Evolutionary conservation across 164 flowering plant species (phyloP), one percentile per base, ranked within the genome.

Genomic region (Piper longum): DNA sequence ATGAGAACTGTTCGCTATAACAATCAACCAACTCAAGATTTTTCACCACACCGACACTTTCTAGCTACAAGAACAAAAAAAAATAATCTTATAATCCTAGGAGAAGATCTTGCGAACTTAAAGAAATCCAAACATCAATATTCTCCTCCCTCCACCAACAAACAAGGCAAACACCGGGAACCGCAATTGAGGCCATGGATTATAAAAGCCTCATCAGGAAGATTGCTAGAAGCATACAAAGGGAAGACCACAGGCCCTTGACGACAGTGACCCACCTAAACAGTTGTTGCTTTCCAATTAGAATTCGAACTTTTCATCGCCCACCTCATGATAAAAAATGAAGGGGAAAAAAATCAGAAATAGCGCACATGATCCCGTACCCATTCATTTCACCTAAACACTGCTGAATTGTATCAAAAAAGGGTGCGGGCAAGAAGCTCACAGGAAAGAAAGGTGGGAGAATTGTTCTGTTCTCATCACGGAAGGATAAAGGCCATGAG

Each of bases 251-350:
- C 61, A 59, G 3, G 26, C 17, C 54, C 63, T 18, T 18, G 36
- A 61, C 54, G 62, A 8, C 0, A 2, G 52, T 57, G 62, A 64
- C 67, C 52, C 52, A 48, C 52, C 52, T 48, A 48, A 48, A 48
- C 52, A 2, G 0, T 5, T 48, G 52, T 48, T 48, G 52, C 7
- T 48, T 48, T 48, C 52, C 14, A 5, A 48, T 9, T 0, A 48
- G 3, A 48, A 5, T 58, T 68, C 73, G 61, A 41, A 11, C 57
- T n/a, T 74, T 70, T 70, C 69, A 44, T 9, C 48, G 6, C 48
- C 48, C 11, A 5, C 48, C 48, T 44, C 11, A 9, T 9, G 11
- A 9, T 44, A 44, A 44, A 44, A 44, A 5, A 5, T 44, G 6
- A 26, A 26, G 36, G 1, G 1, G 2, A 26, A 26, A 26, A 26